These are phyloP conservation scores for Phytophthora sp. DNA, from an alignment of 352 stramenopile species.

Conservation along the genomic window DNA sequence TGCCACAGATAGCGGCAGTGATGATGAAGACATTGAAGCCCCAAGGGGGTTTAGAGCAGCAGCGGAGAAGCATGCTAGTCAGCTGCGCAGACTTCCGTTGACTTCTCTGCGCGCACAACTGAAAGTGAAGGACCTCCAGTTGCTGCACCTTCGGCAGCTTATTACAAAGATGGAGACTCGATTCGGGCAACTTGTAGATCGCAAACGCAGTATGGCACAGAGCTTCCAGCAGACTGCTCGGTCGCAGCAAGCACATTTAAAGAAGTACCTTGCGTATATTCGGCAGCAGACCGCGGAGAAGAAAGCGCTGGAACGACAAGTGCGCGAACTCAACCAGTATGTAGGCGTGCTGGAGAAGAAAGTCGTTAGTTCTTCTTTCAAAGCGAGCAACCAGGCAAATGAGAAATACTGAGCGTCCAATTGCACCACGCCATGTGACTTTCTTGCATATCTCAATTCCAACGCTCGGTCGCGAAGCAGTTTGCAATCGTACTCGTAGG, in stretches of 20 bases:
- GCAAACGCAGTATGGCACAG: constrained; percentile 30
- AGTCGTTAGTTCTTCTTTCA: constrained; percentile 4
- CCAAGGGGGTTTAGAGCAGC: neutral
- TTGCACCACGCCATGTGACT: neutral
- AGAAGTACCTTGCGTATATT: constrained; percentile 43
- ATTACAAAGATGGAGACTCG: constrained; percentile 37
- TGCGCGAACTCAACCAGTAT: constrained; percentile 29
- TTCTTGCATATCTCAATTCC: too few relatives aligned
- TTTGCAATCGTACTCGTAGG: too few relatives aligned
- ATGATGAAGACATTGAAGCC: neutral
- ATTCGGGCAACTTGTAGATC: constrained; percentile 21
- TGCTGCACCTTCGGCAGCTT: constrained; percentile 36
- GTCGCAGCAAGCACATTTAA: constrained; percentile 42
- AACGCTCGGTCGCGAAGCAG: too few relatives aligned
- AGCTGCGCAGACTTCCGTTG: constrained; percentile 36
- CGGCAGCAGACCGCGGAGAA: constrained; percentile 35
- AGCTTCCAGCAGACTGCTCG: constrained; percentile 38
- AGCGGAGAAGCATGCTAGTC: constrained; percentile 2
- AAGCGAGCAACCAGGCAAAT: neutral
- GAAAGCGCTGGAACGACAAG: constrained; percentile 20
- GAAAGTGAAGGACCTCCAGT: constrained; percentile 36
- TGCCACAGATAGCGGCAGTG: neutral
- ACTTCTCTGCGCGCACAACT: constrained; percentile 51
- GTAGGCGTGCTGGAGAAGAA: constrained; percentile 40
- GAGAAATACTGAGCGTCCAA: neutral